A percentile compares a stretch with the other conserved stretches of the same genome.
Conservation (phyloP, 805 yeast genomes). For the Candida nitratophila region DNA sequence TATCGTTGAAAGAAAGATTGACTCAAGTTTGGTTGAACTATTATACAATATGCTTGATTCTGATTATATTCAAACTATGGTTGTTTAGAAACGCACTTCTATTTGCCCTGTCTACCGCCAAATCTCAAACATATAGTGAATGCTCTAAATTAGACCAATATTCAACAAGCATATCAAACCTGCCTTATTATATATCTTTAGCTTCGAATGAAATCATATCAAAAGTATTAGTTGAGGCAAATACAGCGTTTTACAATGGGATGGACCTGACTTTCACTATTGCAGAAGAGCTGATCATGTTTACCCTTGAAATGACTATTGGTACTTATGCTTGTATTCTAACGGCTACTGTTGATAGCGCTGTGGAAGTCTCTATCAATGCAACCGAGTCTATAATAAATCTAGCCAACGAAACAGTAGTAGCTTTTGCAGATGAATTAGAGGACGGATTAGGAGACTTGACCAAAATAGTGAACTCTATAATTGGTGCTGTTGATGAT, state of each 20-base stretch:
- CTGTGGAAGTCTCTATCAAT: slow-evolving; percentile 65
- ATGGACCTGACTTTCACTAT: slow-evolving; percentile 45
- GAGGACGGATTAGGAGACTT: slow-evolving; percentile 61
- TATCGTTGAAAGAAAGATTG: slow-evolving; percentile 44
- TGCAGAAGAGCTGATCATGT: slow-evolving; percentile 50
- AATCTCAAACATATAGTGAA: slow-evolving; percentile 29
- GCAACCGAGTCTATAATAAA: slow-evolving; percentile 58
- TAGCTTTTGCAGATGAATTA: slow-evolving; percentile 47
- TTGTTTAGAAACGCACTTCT: slow-evolving; percentile 46
- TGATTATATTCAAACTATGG: slow-evolving; percentile 53
- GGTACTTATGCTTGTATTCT: slow-evolving; percentile 87
- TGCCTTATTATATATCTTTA: slow-evolving; percentile 50
- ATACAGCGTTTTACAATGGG: slow-evolving; percentile 36
- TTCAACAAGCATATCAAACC: slow-evolving; percentile 26
- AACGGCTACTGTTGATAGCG: slow-evolving; percentile 65
- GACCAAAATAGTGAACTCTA: slow-evolving; percentile 47
- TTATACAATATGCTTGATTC: slow-evolving; percentile 45
- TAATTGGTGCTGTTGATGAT: slow-evolving; percentile 42
- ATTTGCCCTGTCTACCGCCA: slow-evolving; percentile 33
- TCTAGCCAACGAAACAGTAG: slow-evolving; percentile 55
- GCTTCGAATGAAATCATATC: slow-evolving; percentile 48
- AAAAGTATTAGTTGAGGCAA: slow-evolving; percentile 38
- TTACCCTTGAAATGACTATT: slow-evolving; percentile 62
- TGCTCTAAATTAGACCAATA: slow-evolving; percentile 42
- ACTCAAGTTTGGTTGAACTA: slow-evolving; percentile 65